Evolutionary conservation across 257 asterid genomes (phyloP), one percentile per base, ranked within the genome.

Genomic region (Plantago elongata): DNA sequence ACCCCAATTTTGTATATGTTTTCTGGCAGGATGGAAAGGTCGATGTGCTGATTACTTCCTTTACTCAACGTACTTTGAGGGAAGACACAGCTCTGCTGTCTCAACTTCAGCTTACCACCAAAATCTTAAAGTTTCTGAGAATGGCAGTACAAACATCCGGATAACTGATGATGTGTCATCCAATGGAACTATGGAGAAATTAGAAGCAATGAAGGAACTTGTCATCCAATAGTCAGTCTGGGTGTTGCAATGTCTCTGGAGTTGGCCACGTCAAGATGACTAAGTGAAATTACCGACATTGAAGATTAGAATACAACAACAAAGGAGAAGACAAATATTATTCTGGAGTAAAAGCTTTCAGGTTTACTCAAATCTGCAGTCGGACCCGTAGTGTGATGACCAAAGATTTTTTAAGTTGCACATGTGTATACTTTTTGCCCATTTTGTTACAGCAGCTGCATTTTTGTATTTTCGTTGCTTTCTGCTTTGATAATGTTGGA

Each of bases 11-110:
- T 43, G 62, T 40, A 22, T 38, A 17, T 56, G 12, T 60, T 10
- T 42, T 57, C 34, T 62, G 77, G 74, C 75, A 93, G 99, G 95
- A 77, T 93, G 99, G 99, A 87, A 81, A 71, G 74, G 22, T 38
- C 84, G 70, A 13, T 93, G 97, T 60, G 83, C 94, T 11, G 96
- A 78, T 67, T 83, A 70, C 82, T 93, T 89, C 74, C 91, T 87
- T 5, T 72, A 76, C 69, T 79, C 99, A 10, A 76, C 82, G 5
- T 89, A 87, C 67, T 93, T 93, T 62, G 95, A 68, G 70, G 99
- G 97, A 64, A 67, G 70, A 67, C 70, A 52, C 59, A 82, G 97
- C 89, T 87, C 96, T 52, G 89, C 84, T 51, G 68, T 66, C 61
- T 46, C 66, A 50, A 72, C 61, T 45, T 72, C 77, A 51, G 59